A percentile compares a stretch with the other conserved stretches of the same genome.
These are phyloP conservation scores for Stagonosporopsis rhizophila DNA, from an alignment of 2,329 filamentous ascomycete genomes.

Conservation along the genomic window DNA sequence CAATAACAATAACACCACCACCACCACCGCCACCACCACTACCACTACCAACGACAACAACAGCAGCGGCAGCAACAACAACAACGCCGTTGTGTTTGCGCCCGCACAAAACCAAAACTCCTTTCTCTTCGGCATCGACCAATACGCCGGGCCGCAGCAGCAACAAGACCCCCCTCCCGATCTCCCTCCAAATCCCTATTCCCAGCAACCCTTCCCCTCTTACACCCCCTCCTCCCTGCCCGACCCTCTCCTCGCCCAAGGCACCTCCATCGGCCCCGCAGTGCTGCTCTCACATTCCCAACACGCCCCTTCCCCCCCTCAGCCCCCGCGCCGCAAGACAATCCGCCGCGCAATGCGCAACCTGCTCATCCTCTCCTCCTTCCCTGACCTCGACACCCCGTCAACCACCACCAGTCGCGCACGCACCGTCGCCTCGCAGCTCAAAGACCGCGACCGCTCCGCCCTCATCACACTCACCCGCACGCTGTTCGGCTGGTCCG, in stretches of 20 bases:
- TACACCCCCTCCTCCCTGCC: constrained; percentile 40
- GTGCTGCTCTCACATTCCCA: constrained; percentile 35
- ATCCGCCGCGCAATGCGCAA: constrained; percentile 63
- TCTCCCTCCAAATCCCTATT: constrained; percentile 37
- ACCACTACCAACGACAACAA: background rate
- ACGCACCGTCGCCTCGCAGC: constrained; percentile 55
- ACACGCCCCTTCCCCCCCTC: constrained; percentile 23
- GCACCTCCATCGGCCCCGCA: constrained; percentile 25
- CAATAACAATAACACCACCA: background rate
- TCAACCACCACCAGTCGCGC: constrained; percentile 50
- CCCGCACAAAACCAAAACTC: constrained; percentile 41
- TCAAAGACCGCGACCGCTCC: constrained; percentile 51
- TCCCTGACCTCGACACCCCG: constrained; percentile 52
- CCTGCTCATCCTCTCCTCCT: constrained; percentile 62
- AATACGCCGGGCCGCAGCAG: constrained; percentile 37
- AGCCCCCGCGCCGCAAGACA: constrained; percentile 40
- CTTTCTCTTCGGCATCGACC: constrained; percentile 50
- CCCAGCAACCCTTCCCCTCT: constrained; percentile 26
- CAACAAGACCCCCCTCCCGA: constrained; percentile 21
- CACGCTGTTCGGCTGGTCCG: constrained; percentile 45
- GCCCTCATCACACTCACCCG: constrained; percentile 64
- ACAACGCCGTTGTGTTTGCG: constrained; percentile 31
- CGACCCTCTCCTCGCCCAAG: constrained; percentile 33
- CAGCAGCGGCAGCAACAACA: constrained; percentile 21
- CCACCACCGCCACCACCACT: constrained; percentile 21